Conservation (phyloP, 371 early-diverging fungal genomes). For the Apophysomyces trapeziformis region DNA sequence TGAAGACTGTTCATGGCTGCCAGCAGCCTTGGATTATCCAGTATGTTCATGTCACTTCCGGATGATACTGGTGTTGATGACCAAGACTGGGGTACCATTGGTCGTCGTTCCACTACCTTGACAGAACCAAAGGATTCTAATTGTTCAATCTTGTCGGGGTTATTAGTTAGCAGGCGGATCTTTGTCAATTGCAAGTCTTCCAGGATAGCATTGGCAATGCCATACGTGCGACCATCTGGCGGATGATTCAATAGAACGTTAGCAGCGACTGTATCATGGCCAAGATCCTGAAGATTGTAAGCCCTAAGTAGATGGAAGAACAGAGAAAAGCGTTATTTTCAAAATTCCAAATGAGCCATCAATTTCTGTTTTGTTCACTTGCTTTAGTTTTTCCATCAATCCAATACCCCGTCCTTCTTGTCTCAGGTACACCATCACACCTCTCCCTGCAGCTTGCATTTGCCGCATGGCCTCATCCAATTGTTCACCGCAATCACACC, state of each 20-base stretch:
- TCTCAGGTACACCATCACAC: constrained; percentile 91
- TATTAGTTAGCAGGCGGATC: constrained; percentile 91
- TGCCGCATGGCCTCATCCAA: constrained; percentile 90
- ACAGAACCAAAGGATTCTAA: constrained; percentile 70
- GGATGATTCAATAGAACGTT: constrained; percentile 90
- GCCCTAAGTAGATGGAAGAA: constrained; percentile 59
- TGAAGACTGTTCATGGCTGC: constrained; percentile 16
- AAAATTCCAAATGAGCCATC: neutral
- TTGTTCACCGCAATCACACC: constrained; percentile 98
- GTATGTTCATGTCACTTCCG: constrained; percentile 22
- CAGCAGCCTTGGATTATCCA: constrained; percentile 18
- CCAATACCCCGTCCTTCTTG: constrained; percentile 98
- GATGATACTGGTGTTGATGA: constrained; percentile 32
- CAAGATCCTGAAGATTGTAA: constrained; percentile 95
- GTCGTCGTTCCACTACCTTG: constrained; percentile 79
- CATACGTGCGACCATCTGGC: constrained; percentile 91
- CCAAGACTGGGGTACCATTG: constrained; percentile 91
- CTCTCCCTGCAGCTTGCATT: constrained; percentile 82
- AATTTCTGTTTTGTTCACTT: constrained; percentile 21
- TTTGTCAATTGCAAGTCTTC: constrained; percentile 72
- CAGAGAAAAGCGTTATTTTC: neutral
- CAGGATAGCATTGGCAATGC: constrained; percentile 90
- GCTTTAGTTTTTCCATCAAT: constrained; percentile 89
- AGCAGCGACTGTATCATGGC: constrained; percentile 94
- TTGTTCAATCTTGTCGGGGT: constrained; percentile 91